A percentile compares a stretch with the other conserved stretches of the same genome.
phyloP scores from a whole-genome alignment of 495 filamentous ascomycete species.

The Cryomyces minteri region DNA sequence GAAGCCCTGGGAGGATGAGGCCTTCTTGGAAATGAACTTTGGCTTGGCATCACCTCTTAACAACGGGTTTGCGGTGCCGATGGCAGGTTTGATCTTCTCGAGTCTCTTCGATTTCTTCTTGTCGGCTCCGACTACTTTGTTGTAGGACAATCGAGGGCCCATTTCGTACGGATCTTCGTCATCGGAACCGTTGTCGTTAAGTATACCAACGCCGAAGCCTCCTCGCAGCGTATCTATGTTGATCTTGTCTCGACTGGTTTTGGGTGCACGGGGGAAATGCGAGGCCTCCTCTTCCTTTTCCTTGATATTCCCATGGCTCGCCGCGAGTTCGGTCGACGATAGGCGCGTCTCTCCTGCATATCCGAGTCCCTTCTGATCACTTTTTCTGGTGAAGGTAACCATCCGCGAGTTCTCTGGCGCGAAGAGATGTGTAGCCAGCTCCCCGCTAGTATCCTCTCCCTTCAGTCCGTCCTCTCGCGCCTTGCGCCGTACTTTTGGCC shows the following conservation, averaged over 20 bases:
- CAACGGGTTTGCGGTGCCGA: constrained; percentile 39
- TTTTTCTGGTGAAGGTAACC: constrained; percentile 59
- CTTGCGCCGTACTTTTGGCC: constrained; percentile 65
- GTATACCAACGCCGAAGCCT: constrained; percentile 70
- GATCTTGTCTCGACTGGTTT: constrained; percentile 2
- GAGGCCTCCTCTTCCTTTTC: constrained; percentile 7
- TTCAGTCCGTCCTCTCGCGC: constrained; percentile 44
- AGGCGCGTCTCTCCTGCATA: constrained; percentile 50
- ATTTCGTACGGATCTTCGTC: constrained; percentile 92
- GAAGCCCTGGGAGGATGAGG: constrained; percentile 32
- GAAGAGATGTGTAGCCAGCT: constrained; percentile 47
- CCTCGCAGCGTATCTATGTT: constrained; percentile 17
- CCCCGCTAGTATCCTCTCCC: constrained; percentile 13
- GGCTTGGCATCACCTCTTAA: constrained; percentile 38
- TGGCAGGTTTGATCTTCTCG: constrained; percentile 19
- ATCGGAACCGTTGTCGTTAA: constrained; percentile 95
- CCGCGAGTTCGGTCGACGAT: neutral
- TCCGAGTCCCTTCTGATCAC: constrained; percentile 66
- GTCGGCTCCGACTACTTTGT: constrained; percentile 61
- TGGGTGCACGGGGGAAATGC: constrained; percentile 1
- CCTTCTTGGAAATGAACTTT: constrained; percentile 63
- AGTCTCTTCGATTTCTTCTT: constrained; percentile 61
- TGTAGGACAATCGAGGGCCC: constrained; percentile 84
- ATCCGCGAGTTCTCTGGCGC: constrained; percentile 72
- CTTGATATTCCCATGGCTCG: constrained; percentile 4